Percentiles rank a stretch among this genome's conserved stretches.
These are phyloP conservation scores for Pseudonectria foliicola DNA, from an alignment of 2,329 filamentous ascomycete species.

Conservation along the genomic window DNA sequence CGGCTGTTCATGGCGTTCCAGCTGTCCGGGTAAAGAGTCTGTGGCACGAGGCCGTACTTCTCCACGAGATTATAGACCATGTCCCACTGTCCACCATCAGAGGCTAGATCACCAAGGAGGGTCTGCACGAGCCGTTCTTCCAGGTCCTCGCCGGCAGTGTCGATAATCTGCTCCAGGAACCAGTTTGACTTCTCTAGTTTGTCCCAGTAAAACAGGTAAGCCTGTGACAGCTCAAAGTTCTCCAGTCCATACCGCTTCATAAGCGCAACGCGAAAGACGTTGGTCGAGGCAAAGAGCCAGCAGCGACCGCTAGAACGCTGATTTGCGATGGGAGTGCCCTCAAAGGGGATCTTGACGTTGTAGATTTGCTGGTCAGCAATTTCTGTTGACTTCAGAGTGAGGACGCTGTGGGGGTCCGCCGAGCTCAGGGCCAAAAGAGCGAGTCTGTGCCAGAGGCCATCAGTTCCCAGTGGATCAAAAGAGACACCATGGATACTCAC, in stretches of 20 bases:
- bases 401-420: slow-evolving; percentile 57
- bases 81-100: slow-evolving; percentile 85
- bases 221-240: slow-evolving; percentile 78
- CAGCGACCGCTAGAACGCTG: slow-evolving; percentile 76
- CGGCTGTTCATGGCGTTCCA: slow-evolving; percentile 69
- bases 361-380: slow-evolving; percentile 71
- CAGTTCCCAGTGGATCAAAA: background rate
- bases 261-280: slow-evolving; percentile 80
- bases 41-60: slow-evolving; percentile 85
- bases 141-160: slow-evolving; percentile 63
- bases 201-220: slow-evolving; percentile 89
- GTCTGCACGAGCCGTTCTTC: slow-evolving; percentile 67
- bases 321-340: slow-evolving; percentile 78
- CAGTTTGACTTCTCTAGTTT: slow-evolving; percentile 89
- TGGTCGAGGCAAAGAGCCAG: slow-evolving; percentile 90
- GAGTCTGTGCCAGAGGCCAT: slow-evolving; percentile 43
- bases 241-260: slow-evolving; percentile 77
- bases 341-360: slow-evolving; percentile 74
- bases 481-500: slow-evolving; percentile 27
- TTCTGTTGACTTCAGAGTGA: slow-evolving; percentile 55
- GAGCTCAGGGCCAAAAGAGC: slow-evolving; percentile 66
- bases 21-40: slow-evolving; percentile 72
- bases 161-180: slow-evolving; percentile 78
- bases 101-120: slow-evolving; percentile 60
- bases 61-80: slow-evolving; percentile 81